Conservation (phyloP, 352 stramenopile species). For the Globisporangium recalcitrans region DNA sequence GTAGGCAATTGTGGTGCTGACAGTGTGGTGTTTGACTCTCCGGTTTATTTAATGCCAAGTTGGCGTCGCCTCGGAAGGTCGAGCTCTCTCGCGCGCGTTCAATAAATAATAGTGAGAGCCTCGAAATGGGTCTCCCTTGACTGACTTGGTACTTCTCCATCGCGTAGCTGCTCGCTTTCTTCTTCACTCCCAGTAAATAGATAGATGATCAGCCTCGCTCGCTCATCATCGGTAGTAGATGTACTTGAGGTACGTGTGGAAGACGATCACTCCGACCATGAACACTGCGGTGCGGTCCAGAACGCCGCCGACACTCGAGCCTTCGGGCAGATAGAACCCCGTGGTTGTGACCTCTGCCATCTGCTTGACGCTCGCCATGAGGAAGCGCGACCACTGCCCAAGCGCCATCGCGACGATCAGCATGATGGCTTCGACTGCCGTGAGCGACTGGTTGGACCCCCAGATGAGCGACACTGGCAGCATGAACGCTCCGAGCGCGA, state of each 20-base stretch:
- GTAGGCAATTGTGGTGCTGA: too few species aligned
- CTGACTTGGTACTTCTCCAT: too few species aligned
- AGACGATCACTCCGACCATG: slow-evolving; percentile 39
- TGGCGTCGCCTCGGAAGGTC: not conserved
- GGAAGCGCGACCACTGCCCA: slow-evolving; percentile 33
- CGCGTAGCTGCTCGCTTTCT: not conserved
- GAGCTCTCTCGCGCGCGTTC: not conserved
- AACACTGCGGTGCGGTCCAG: slow-evolving; percentile 42
- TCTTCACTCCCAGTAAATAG: not conserved
- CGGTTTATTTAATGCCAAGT: slow-evolving; percentile 7
- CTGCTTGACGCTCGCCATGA: slow-evolving; percentile 32
- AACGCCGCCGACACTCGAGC: slow-evolving; percentile 28
- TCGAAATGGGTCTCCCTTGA: too few species aligned
- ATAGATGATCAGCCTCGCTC: slow-evolving; percentile 8
- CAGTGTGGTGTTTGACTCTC: not conserved
- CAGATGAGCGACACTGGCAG: slow-evolving; percentile 27
- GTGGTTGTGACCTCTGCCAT: slow-evolving; percentile 41
- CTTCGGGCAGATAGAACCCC: slow-evolving; percentile 37
- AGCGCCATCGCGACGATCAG: slow-evolving; percentile 35
- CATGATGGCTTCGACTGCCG: slow-evolving; percentile 29
- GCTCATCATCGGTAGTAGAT: slow-evolving; percentile 11
- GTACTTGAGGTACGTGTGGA: slow-evolving; percentile 49
- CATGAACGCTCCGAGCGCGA: slow-evolving; percentile 30
- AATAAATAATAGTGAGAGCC: not conserved
- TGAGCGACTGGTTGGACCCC: slow-evolving; percentile 20